These are phyloP conservation scores for Boletellus ananas DNA, from an alignment of 768 basidiomycete genomes.

Conservation along the genomic window DNA sequence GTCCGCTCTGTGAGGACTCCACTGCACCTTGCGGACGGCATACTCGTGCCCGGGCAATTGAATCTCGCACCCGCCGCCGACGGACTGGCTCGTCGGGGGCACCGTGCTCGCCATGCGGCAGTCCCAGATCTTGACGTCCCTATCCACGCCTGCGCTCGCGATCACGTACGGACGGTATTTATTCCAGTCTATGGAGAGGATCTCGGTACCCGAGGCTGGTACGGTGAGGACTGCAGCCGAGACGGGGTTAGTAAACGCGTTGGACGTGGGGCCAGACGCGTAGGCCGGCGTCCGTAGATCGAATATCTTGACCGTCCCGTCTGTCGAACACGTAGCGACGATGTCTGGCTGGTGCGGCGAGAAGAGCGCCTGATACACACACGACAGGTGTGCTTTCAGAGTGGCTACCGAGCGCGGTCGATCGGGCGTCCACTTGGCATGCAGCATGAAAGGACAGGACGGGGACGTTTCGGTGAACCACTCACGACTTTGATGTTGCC, in stretches of 20 bases:
- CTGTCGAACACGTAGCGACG: slow-evolving; percentile 79
- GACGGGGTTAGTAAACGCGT: slow-evolving; percentile 62
- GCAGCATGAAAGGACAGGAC: background rate
- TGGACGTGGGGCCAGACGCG: slow-evolving; percentile 44
- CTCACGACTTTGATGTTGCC: slow-evolving; percentile 83
- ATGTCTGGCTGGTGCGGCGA: slow-evolving; percentile 87
- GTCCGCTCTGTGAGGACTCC: slow-evolving; percentile 78
- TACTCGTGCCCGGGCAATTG: slow-evolving; percentile 84
- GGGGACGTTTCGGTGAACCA: slow-evolving; percentile 6
- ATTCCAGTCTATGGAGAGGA: slow-evolving; percentile 88
- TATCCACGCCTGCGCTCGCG: slow-evolving; percentile 80
- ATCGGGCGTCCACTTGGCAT: slow-evolving; percentile 79
- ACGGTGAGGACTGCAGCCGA: slow-evolving; percentile 71
- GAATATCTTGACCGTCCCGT: slow-evolving; percentile 82
- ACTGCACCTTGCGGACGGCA: slow-evolving; percentile 83
- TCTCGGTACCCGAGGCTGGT: slow-evolving; percentile 73
- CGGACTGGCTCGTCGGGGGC: slow-evolving; percentile 43
- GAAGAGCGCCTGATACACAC: slow-evolving; percentile 88
- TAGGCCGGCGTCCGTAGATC: slow-evolving; percentile 70
- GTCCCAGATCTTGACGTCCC: slow-evolving; percentile 75
- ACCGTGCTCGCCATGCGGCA: slow-evolving; percentile 74
- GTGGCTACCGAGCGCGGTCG: slow-evolving; percentile 75
- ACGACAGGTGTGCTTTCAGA: slow-evolving; percentile 76
- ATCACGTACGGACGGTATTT: slow-evolving; percentile 80
- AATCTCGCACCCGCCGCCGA: slow-evolving; percentile 69